These are phyloP conservation scores for Chenopodium quinoa DNA, from an alignment of 148 eudicot genomes.

Conservation along the genomic window DNA sequence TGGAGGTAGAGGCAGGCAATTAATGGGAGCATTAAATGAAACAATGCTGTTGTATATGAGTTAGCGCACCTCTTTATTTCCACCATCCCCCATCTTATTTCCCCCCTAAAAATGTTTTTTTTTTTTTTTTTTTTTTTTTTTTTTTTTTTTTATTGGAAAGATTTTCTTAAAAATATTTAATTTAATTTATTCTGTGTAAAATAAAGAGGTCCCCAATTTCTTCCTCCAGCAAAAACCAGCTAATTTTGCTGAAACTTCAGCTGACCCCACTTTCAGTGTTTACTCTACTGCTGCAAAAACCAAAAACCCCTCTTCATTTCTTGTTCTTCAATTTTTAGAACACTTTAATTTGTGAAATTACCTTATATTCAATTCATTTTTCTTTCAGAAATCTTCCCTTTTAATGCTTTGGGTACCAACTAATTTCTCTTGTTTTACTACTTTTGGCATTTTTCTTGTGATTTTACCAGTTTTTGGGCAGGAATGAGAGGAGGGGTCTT, in stretches of 20 bases:
- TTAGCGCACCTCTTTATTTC: slow-evolving; percentile 17
- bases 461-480: slow-evolving; percentile 1
- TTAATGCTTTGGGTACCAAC: slow-evolving; percentile 15
- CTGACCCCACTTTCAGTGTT: slow-evolving; percentile 2
- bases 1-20: slow-evolving; percentile 1
- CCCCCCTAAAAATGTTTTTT: too few relatives aligned
- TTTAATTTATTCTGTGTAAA: background rate
- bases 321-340: slow-evolving; percentile 14
- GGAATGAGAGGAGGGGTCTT: slow-evolving; percentile 31
- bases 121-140: too few relatives aligned
- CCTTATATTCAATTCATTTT: background rate
- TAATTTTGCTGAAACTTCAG: background rate
- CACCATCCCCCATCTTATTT: too few relatives aligned
- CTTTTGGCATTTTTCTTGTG: slow-evolving; percentile 28
- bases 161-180: too few relatives aligned
- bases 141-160: too few relatives aligned
- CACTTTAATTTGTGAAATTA: background rate
- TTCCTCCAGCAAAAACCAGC: slow-evolving; percentile 12
- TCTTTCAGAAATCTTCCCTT: background rate
- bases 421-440: slow-evolving; percentile 12
- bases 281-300: background rate
- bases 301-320: background rate
- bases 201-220: slow-evolving; percentile 11
- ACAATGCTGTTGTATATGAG: slow-evolving; percentile 25
- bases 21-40: slow-evolving; percentile 21